Percentiles rank a stretch among this genome's conserved stretches.
Conservation (phyloP, 768 basidiomycete genomes). For the Tylopilus cervinicoccineus region DNA sequence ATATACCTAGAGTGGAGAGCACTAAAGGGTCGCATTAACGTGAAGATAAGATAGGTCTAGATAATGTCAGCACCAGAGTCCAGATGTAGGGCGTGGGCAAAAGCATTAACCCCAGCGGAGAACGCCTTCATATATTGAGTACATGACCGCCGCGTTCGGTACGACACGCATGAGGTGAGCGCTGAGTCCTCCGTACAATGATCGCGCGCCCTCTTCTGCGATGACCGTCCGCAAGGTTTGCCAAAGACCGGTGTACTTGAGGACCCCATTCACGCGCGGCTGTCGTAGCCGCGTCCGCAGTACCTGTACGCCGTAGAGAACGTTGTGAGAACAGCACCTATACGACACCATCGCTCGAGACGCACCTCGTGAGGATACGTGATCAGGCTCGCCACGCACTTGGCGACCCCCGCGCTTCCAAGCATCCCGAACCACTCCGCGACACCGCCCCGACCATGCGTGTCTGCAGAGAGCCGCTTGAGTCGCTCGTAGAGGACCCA, state of each 20-base stretch:
- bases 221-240: constrained; percentile 86
- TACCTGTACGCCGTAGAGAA: constrained; percentile 46
- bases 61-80: not conserved
- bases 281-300: constrained; percentile 91
- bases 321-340: constrained; percentile 1
- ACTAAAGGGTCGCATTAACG: no score
- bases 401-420: constrained; percentile 88
- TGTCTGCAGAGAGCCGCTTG: constrained; percentile 59
- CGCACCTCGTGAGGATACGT: constrained; percentile 97
- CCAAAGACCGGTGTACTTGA: constrained; percentile 81
- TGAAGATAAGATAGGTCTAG: constrained; percentile 20
- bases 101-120: constrained; percentile 49
- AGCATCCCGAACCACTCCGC: constrained; percentile 79
- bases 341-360: not conserved
- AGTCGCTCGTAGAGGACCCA: constrained; percentile 96
- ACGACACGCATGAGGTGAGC: constrained; percentile 97
- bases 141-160: constrained; percentile 97
- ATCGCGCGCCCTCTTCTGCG: constrained; percentile 82
- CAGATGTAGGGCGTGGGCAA: not conserved
- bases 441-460: constrained; percentile 53
- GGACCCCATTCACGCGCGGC: constrained; percentile 69
- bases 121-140: constrained; percentile 86
- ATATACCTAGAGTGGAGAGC: constrained; percentile 9
- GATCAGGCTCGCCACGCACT: constrained; percentile 89
- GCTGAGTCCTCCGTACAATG: constrained; percentile 87